Evolutionary conservation across 1,139 yeast species (phyloP).

Genomic region (Saccharomyces pastorianus): DNA sequence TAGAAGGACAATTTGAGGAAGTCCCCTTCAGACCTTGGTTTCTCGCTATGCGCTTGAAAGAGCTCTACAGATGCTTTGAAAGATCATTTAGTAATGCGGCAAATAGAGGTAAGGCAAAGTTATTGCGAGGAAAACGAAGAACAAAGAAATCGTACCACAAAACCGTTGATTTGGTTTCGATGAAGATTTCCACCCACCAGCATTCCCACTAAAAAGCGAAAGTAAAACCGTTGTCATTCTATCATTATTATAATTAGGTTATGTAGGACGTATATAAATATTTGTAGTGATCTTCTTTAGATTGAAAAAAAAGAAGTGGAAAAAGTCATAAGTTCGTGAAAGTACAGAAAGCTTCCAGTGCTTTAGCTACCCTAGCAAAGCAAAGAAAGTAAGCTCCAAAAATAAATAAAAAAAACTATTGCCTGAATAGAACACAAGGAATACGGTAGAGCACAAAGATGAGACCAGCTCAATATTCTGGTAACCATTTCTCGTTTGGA

Average conservation of each 20-base stretch:
- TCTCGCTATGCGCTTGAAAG: not conserved
- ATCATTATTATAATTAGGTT: not conserved
- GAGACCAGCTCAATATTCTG: not conserved
- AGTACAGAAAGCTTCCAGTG: not conserved
- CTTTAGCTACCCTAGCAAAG: not conserved
- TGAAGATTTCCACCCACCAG: not conserved
- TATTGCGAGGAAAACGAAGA: not conserved
- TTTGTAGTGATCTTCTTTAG: not conserved
- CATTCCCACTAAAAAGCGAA: not conserved
- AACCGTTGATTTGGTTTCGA: not conserved
- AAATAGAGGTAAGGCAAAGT: not conserved
- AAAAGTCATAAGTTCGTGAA: not conserved
- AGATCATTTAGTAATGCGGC: not conserved
- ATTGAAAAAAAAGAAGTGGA: not conserved
- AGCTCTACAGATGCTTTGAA: not conserved
- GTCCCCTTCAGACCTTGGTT: not conserved
- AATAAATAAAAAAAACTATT: not conserved
- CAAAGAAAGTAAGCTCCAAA: not conserved
- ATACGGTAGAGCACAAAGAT: not conserved
- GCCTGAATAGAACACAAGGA: not conserved
- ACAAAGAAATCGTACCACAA: not conserved
- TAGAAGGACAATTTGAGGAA: not conserved
- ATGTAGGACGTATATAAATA: not conserved
- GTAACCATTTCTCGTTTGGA: not conserved
- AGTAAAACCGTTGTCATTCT: not conserved